Evolutionary conservation across 129 eudicot genomes (phyloP), one percentile per base, ranked within the genome.

Genomic region (Heracleum sosnowskyi): DNA sequence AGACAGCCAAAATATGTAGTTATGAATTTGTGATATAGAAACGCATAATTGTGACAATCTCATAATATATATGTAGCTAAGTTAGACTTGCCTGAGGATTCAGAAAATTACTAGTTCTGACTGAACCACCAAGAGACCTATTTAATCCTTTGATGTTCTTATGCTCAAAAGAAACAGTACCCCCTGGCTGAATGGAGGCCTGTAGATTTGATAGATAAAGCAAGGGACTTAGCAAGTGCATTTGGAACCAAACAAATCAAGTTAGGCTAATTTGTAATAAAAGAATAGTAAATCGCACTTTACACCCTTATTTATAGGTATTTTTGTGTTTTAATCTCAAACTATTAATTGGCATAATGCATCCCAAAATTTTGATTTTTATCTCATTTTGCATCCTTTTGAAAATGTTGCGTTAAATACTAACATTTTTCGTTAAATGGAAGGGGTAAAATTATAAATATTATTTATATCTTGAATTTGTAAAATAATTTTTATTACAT

Each of bases 151-250:
- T 85, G 73, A 94, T 73, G 81, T 94, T 94, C 44, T 96, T 76
- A 80, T 89, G 96, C 85, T 94, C 96, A 79, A 94, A 90, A 72
- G 96, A 84, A 78, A 94, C 93, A 81, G 93, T 88, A 78, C 97
- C 98, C 73, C 97, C 97, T 29, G 98, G 98, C 53, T 86, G 98
- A 68, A 93, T 84, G 69, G 98, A 93, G 81, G 96, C 97, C 98
- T 93, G 89, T 70, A 86, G 15, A 79, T 49, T 69, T 20, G 63
- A 81, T 34, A 28, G n/a, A 51, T 70, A 70, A 68, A 16, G 77
- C 40, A 40, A 36, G 77, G 31, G 12, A 36, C 17, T 76, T 15
- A 33, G 42, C 11, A 33, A 36, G 33, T 7, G 9, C 42, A 53
- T 3, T 42, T 20, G 47, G 13, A 17, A 70, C 45, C 17, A 11